phyloP scores from a whole-genome alignment of 106 monocot genomes.

The Chionographis japonica region DNA sequence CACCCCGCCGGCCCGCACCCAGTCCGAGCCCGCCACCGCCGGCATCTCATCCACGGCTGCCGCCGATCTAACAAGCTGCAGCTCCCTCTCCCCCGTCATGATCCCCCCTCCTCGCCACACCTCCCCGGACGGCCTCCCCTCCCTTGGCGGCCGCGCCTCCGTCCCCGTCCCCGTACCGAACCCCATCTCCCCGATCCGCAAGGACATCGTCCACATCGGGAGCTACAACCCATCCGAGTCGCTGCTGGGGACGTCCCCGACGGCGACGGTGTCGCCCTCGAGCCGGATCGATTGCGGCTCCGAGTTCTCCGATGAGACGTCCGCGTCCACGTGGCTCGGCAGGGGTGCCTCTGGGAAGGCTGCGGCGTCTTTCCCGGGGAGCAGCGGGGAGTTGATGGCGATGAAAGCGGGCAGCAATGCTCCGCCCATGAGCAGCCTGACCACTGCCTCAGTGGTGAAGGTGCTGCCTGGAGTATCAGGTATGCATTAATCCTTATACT shows the following conservation, averaged over 20 bases:
- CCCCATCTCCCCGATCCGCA: conserved; percentile 23
- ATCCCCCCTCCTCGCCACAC: conserved; percentile 73
- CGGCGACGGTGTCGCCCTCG: conserved; percentile 31
- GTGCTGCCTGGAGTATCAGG: conserved; percentile 51
- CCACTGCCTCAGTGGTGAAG: conserved; percentile 51
- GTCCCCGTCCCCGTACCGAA: conserved; percentile 8
- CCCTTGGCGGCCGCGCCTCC: conserved; percentile 1
- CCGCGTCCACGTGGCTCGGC: conserved; percentile 17
- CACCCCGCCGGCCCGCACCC: conserved; percentile 10
- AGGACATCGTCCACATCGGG: conserved; percentile 27
- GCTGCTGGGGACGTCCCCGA: conserved; percentile 23
- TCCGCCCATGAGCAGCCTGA: conserved; percentile 34
- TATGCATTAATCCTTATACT: neutral
- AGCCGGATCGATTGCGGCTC: conserved; percentile 37
- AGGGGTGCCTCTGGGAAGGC: conserved; percentile 21
- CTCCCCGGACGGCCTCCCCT: conserved; percentile 18
- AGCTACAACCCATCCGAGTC: conserved; percentile 66
- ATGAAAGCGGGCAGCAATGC: conserved; percentile 6
- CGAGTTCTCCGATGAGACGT: conserved; percentile 39
- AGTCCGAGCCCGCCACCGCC: conserved; percentile 1
- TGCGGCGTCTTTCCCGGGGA: conserved; percentile 40
- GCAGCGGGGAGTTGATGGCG: conserved; percentile 47
- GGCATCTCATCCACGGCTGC: conserved; percentile 5
- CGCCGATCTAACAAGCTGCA: neutral
- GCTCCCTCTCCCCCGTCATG: conserved; percentile 74